Base-by-base conservation (phyloP, 1,139 yeast species). In the Yamadazyma oceani region DNA sequence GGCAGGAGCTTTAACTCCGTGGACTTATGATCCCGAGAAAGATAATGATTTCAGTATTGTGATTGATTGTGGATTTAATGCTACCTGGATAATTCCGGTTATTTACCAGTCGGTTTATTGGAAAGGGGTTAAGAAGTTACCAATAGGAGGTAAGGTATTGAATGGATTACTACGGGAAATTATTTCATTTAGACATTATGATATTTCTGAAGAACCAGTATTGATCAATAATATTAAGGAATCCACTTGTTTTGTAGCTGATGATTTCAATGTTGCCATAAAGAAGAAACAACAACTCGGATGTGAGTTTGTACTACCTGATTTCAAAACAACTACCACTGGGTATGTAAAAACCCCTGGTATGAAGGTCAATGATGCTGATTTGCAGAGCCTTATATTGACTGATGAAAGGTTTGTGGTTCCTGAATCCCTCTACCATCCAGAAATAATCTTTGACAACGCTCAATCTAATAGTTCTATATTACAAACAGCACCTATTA, bases 181-280 rank as follows among this genome's bases (percentile, higher is more conserved):
- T 31, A 78, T 92, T 12, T 88, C 97, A 3, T 92, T 86, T 56
- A 73, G 97, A 41, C 95, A 94, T 63, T 92, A 90, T 60, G 94
- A 94, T 55, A 90, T 94, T 53, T 82, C 87, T 57, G 97, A 90
- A 44, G 98, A 94, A 58, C 85, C 96, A 0, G 72, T 85, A 6
- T 65, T 94, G 36, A 82, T 92, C 36, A 87, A 90, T 54, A 82
- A 85, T 27, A 85, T 94, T 48, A 92, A 94, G 54, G 96, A 92
- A 53, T 69, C 77, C 25, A 75, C 94, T 5, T 79, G 92, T 51
- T 89, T 78, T 57, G 79, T 90, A 32, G 82, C 95, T 1, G 49
- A 55, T 11, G 80, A 90, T 48, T 92, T 84, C 54, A 73, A 72
- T 28, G 63, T 64, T 13, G 80, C 85, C 17, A 64, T 90, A 40